Conservation (phyloP, 1,139 yeast species). For the Hyphopichia khmerensis region DNA sequence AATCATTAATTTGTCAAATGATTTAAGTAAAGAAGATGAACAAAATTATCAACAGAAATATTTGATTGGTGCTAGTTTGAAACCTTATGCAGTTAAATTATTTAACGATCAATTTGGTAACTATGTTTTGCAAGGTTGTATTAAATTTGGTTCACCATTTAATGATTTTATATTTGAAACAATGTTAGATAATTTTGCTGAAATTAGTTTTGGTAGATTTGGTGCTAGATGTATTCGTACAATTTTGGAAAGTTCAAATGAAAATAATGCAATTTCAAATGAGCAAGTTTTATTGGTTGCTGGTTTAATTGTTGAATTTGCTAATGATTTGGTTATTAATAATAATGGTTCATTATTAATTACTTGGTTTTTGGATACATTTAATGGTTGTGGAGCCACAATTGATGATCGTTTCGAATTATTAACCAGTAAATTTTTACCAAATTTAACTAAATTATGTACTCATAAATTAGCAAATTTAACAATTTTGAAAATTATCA, state of each 20-base stretch:
- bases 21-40: not conserved
- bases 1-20: constrained; percentile 68
- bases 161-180: constrained; percentile 89
- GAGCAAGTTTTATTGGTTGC: constrained; percentile 79
- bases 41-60: constrained; percentile 62
- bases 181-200: constrained; percentile 74
- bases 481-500: constrained; percentile 77
- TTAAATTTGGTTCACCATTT: constrained; percentile 85
- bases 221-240: constrained; percentile 97
- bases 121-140: constrained; percentile 91
- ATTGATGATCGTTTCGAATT: constrained; percentile 32
- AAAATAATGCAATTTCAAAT: constrained; percentile 44
- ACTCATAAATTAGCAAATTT: constrained; percentile 85
- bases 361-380: constrained; percentile 94
- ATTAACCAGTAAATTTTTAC: constrained; percentile 52
- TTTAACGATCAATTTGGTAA: constrained; percentile 97
- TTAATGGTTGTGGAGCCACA: constrained; percentile 55
- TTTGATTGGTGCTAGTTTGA: constrained; percentile 66
- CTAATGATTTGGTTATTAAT: constrained; percentile 79
- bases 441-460: constrained; percentile 64
- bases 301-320: constrained; percentile 73
- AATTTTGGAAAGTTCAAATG: constrained; percentile 60
- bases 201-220: constrained; percentile 83
- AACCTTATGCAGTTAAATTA: constrained; percentile 80
- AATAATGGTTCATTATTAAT: constrained; percentile 85